Evolutionary conservation across 148 eudicot species (phyloP), one percentile per base, ranked within the genome.

Genomic region (Drosera capensis): DNA sequence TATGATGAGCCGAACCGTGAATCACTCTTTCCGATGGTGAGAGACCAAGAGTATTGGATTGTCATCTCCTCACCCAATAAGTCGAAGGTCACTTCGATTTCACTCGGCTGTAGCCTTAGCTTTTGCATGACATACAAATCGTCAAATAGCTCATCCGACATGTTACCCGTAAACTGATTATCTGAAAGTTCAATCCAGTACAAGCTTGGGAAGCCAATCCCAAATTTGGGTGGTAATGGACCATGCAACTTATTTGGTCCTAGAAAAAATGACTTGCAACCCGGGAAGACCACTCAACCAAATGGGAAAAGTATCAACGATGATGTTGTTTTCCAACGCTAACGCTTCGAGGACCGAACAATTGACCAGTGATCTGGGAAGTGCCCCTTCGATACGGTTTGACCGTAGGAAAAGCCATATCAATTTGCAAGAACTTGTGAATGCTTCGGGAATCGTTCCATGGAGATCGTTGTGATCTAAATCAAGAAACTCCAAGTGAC

Each of bases 261-360:
- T 44, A 75, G 35, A 3, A 64, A 13, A 7, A n/a, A 75, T 64
- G 29, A 71, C 53, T 23, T 65, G 46, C 64, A 73, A 43, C 8
- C 49, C 22, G 7, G 59, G 64, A 31, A 73, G 67, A 21, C 17
- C n/a, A 19, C 68, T 71, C 39, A 73, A 26, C 76, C 79, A 77
- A 13, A 54, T 35, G 0, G 79, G 79, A 26, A 77, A 77, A 18
- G 47, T 25, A 28, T 70, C 84, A 12, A 28, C 30, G 2, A 77
- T 35, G 12, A 22, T 47, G 48, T 73, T 77, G 45, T 62, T 34
- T 5, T 68, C 57, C 3, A 70, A 25, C 52, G 67, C 59, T 1
- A 77, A 56, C 21, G 66, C 44, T 56, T 60, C 62, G 9, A 77
- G 6, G 4, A 9, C 4, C 9, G 31, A 28, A 28, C 31, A 28